These are phyloP conservation scores for Blastobotrys peoriensis DNA, from an alignment of 805 yeast genomes.

Conservation along the genomic window DNA sequence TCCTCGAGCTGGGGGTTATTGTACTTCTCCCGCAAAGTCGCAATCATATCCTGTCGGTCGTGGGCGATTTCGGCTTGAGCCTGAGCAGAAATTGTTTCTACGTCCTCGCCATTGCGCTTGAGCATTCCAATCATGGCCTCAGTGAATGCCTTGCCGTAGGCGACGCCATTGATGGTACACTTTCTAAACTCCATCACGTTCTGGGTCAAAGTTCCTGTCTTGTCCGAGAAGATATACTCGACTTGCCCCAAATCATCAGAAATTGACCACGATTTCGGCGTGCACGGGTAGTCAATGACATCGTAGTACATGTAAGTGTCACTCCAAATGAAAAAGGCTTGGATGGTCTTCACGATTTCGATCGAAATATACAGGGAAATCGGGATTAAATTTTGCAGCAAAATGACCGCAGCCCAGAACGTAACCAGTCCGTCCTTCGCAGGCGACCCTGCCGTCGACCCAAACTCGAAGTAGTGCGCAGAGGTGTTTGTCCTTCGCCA, in stretches of 20 bases:
- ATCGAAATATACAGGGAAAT: slow-evolving; percentile 73
- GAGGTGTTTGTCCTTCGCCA: slow-evolving; percentile 43
- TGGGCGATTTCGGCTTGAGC: slow-evolving; percentile 37
- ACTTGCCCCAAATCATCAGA: slow-evolving; percentile 82
- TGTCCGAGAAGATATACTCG: slow-evolving; percentile 75
- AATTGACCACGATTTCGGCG: slow-evolving; percentile 77
- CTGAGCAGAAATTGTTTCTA: slow-evolving; percentile 33
- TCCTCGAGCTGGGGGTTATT: slow-evolving; percentile 46
- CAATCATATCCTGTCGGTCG: slow-evolving; percentile 46
- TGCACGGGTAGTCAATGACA: slow-evolving; percentile 64
- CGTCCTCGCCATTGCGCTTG: slow-evolving; percentile 54
- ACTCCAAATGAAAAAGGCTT: slow-evolving; percentile 68
- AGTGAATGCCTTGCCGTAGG: slow-evolving; percentile 72
- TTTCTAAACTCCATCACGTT: slow-evolving; percentile 79
- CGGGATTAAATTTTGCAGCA: slow-evolving; percentile 74
- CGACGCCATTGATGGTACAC: slow-evolving; percentile 59
- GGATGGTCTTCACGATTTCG: slow-evolving; percentile 71
- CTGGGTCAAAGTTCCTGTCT: slow-evolving; percentile 79
- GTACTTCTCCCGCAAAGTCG: slow-evolving; percentile 30
- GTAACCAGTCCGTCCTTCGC: slow-evolving; percentile 61
- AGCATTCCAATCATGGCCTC: slow-evolving; percentile 71
- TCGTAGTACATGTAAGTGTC: slow-evolving; percentile 67
- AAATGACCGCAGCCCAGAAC: slow-evolving; percentile 66
- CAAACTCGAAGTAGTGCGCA: slow-evolving; percentile 52
- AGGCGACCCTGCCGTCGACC: slow-evolving; percentile 52